These are phyloP conservation scores for Xylaria sp. DNA, from an alignment of 2,329 filamentous ascomycete species.

Conservation along the genomic window DNA sequence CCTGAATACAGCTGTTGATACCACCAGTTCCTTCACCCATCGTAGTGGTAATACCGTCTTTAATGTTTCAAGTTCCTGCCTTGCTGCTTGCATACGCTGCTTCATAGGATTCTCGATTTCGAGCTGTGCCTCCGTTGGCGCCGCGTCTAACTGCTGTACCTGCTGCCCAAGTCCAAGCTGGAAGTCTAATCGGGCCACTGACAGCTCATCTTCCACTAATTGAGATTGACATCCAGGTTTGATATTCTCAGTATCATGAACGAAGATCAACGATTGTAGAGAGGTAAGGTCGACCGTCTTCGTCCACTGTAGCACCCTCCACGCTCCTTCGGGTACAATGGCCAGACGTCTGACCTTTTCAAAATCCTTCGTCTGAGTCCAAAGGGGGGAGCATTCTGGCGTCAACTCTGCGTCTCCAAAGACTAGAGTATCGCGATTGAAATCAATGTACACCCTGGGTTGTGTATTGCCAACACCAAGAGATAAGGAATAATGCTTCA, in stretches of 20 bases:
- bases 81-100: conserved; percentile 48
- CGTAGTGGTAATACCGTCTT: conserved; percentile 46
- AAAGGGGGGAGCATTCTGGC: conserved; percentile 45
- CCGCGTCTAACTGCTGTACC: conserved; percentile 37
- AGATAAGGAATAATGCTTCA: conserved; percentile 47
- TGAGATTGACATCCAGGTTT: conserved; percentile 42
- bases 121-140: conserved; percentile 21
- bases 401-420: conserved; percentile 47
- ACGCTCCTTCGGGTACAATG: conserved; percentile 49
- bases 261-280: conserved; percentile 48
- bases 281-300: conserved; percentile 41
- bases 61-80: conserved; percentile 47
- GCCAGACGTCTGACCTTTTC: conserved; percentile 44
- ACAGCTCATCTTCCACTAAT: conserved; percentile 44
- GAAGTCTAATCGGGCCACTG: conserved; percentile 34
- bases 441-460: conserved; percentile 49
- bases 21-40: conserved; percentile 46
- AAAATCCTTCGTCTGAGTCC: conserved; percentile 45
- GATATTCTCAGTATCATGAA: conserved; percentile 45
- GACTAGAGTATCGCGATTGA: conserved; percentile 48
- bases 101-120: conserved; percentile 40
- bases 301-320: conserved; percentile 46
- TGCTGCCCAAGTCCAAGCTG: conserved; percentile 41
- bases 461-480: conserved; percentile 41
- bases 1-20: conserved; percentile 49